Evolutionary conservation across 139 green algal genomes (phyloP), one percentile per base, ranked within the genome.

Genomic region (Eudorina sp.): DNA sequence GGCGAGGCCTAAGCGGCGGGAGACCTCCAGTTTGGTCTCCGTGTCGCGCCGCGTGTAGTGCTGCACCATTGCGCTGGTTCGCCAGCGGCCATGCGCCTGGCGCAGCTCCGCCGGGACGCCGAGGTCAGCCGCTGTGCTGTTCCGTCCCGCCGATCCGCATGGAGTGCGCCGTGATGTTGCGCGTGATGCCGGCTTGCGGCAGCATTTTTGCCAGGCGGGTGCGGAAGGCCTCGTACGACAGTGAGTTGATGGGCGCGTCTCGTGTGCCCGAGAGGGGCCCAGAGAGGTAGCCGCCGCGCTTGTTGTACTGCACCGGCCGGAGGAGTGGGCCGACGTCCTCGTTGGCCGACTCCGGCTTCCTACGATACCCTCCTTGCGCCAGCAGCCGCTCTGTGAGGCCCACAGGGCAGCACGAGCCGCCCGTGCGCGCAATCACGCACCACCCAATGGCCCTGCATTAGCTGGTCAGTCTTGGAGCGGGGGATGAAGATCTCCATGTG

Each of bases 401-500:
- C 5, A 84, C 76, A 4, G 76, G 76, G 36, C 53, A 84, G 76
- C 29, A 43, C 0, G 34, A 11, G 51, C 76, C 53, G 18, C 34
- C 48, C 2, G 36, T 3, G 4, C 74, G 46, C 18, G 74, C 46
- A 16, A 83, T 68, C 43, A 16, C n/a, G n/a, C n/a, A n/a, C 1
- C 11, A 83, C 74, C 74, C 46, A 64, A 16, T n/a, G n/a, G n/a
- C 74, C 74, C 27, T 46, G 8, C 46, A 64, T 45, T 3, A 48
- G 13, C 74, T 66, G 27, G 74, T 83, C 74, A 3, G 74, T 83
- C 48, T 83, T 83, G 29, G 74, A 83, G 8, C 48, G n/a, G n/a
- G 74, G 74, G 46, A 83, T 68, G n/a, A 66, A 68, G 16, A 83
- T n/a, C 0, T 41, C 74, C 46, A 83, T 83, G 46, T 66, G 74